These are phyloP conservation scores for Liriodendron chinense DNA, from an alignment of 164 flowering plant species.

Conservation along the genomic window DNA sequence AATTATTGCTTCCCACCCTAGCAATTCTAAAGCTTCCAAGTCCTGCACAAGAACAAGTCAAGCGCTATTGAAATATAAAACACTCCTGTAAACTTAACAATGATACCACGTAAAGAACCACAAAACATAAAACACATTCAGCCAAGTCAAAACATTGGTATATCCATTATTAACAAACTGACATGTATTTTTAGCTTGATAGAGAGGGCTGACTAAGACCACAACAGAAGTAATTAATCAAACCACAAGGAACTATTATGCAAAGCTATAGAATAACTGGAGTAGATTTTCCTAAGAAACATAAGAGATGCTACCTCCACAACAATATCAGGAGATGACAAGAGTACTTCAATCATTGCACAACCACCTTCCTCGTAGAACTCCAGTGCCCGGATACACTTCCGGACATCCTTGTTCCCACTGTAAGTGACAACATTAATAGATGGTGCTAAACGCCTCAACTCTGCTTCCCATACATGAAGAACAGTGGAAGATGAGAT, in stretches of 20 bases:
- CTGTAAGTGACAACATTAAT: slow-evolving; percentile 48
- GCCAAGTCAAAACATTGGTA: neutral
- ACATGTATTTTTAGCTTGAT: neutral
- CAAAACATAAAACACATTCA: neutral
- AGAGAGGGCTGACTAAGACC: neutral
- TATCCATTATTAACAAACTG: neutral
- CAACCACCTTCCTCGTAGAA: slow-evolving; percentile 53
- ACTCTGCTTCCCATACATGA: slow-evolving; percentile 61
- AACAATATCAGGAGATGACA: slow-evolving; percentile 46
- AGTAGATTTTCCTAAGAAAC: neutral
- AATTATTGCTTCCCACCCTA: slow-evolving; percentile 62
- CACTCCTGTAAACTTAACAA: neutral
- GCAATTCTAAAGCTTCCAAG: slow-evolving; percentile 34
- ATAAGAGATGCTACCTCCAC: slow-evolving; percentile 42
- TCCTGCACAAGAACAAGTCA: slow-evolving; percentile 46
- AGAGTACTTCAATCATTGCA: slow-evolving; percentile 56
- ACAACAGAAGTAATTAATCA: neutral
- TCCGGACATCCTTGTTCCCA: slow-evolving; percentile 46
- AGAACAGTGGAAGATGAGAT: slow-evolving; percentile 38
- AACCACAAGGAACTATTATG: neutral
- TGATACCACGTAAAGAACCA: neutral
- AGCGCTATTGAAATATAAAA: neutral
- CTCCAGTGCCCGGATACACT: slow-evolving; percentile 42
- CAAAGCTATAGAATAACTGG: neutral
- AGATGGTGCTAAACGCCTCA: slow-evolving; percentile 46